These are phyloP conservation scores for Umbelopsis sp. DNA, from an alignment of 192 early-diverging fungal species.

Conservation along the genomic window DNA sequence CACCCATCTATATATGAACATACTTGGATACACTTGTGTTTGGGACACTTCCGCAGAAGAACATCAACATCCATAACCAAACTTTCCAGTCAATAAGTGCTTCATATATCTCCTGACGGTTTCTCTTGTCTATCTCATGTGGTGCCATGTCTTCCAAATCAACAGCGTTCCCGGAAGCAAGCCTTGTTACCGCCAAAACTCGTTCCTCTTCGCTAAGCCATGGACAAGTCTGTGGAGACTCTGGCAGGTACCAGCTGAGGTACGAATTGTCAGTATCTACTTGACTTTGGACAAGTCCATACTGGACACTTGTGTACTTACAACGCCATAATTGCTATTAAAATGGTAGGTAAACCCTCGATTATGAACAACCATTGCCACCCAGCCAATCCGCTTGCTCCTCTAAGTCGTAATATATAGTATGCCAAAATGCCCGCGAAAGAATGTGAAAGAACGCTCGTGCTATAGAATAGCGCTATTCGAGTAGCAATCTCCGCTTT, in stretches of 20 bases:
- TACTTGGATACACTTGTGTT: slow-evolving; percentile 43
- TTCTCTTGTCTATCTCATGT: slow-evolving; percentile 26
- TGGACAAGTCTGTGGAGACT: slow-evolving; percentile 24
- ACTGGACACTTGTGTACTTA: background rate
- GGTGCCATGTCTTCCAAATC: slow-evolving; percentile 16
- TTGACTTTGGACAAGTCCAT: too few relatives aligned
- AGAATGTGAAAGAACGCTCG: slow-evolving; percentile 36
- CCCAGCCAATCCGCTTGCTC: slow-evolving; percentile 28
- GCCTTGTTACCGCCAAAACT: slow-evolving; percentile 20
- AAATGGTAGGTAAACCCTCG: slow-evolving; percentile 36
- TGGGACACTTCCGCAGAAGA: slow-evolving; percentile 42
- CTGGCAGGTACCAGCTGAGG: slow-evolving; percentile 33
- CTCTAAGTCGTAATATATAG: slow-evolving; percentile 34
- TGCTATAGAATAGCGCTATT: slow-evolving; percentile 37
- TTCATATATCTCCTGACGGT: slow-evolving; percentile 25
- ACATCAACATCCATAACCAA: slow-evolving; percentile 42
- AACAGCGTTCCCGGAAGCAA: slow-evolving; percentile 6
- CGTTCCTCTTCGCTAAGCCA: slow-evolving; percentile 26
- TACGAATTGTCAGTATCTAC: too few relatives aligned
- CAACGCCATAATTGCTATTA: slow-evolving; percentile 32
- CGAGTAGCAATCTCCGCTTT: slow-evolving; percentile 39
- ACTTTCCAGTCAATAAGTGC: slow-evolving; percentile 38
- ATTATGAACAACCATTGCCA: slow-evolving; percentile 43
- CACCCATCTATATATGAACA: background rate
- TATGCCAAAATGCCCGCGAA: slow-evolving; percentile 37